phyloP scores from a whole-genome alignment of 2,329 filamentous ascomycete species.

The Penicillium sp. region DNA sequence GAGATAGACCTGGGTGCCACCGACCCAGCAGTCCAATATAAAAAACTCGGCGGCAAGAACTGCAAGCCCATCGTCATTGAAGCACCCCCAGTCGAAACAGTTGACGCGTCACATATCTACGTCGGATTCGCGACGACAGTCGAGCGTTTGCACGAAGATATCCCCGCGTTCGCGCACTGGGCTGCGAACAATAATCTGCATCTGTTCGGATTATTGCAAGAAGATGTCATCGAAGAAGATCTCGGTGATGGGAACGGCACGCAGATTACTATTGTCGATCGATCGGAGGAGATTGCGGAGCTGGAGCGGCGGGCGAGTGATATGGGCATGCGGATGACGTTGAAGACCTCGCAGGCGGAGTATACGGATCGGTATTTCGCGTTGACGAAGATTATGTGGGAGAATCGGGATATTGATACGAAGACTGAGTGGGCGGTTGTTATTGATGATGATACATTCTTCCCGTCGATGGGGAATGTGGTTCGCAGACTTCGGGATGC shows the following conservation, averaged over 20 bases:
- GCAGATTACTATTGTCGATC: background rate
- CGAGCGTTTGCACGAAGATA: slow-evolving; percentile 49
- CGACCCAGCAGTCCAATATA: background rate
- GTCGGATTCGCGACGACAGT: slow-evolving; percentile 60
- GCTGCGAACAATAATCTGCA: slow-evolving; percentile 24
- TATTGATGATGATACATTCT: slow-evolving; percentile 65
- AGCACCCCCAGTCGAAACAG: slow-evolving; percentile 16
- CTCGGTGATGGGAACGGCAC: background rate
- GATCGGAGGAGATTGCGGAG: background rate
- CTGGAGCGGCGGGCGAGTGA: background rate
- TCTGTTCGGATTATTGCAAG: background rate
- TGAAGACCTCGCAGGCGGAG: background rate
- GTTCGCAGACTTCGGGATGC: slow-evolving; percentile 44
- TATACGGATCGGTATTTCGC: slow-evolving; percentile 3
- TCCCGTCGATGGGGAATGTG: slow-evolving; percentile 57
- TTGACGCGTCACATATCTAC: slow-evolving; percentile 51
- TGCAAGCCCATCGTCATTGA: slow-evolving; percentile 18
- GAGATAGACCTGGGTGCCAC: background rate
- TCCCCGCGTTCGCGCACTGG: slow-evolving; percentile 50
- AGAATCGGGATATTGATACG: background rate
- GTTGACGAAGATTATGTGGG: background rate
- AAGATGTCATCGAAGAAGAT: background rate
- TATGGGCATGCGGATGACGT: background rate
- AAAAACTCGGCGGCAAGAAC: slow-evolving; percentile 15
- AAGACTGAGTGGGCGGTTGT: slow-evolving; percentile 39